Percentiles rank a stretch among this genome's conserved stretches.
These are phyloP conservation scores for Rhizopogon sp. DNA, from an alignment of 768 basidiomycete genomes.

Conservation along the genomic window DNA sequence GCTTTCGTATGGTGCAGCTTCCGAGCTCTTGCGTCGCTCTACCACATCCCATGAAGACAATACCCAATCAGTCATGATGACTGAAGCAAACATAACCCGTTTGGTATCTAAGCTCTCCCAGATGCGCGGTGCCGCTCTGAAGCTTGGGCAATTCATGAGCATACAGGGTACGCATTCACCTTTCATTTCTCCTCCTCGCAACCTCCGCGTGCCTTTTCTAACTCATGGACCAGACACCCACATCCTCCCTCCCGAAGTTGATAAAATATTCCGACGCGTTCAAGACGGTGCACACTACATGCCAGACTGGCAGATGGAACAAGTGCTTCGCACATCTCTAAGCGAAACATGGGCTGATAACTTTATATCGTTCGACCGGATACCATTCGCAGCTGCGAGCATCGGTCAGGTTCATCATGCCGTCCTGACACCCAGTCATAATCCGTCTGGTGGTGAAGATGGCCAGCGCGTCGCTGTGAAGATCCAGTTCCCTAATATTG, in stretches of 20 bases:
- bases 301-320: constrained; percentile 97
- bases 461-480: constrained; percentile 69
- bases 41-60: constrained; percentile 31
- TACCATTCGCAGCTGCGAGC: constrained; percentile 93
- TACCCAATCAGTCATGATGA: constrained; percentile 68
- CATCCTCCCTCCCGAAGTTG: constrained; percentile 80
- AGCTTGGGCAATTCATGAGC: constrained; percentile 95
- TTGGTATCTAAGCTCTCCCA: constrained; percentile 89
- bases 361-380: constrained; percentile 73
- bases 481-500: constrained; percentile 93
- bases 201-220: background rate
- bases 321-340: constrained; percentile 73
- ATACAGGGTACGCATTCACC: constrained; percentile 65
- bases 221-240: constrained; percentile 63
- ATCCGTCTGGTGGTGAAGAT: constrained; percentile 52
- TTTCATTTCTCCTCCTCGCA: too few relatives aligned
- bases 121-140: constrained; percentile 96
- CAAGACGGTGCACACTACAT: constrained; percentile 98
- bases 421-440: constrained; percentile 45
- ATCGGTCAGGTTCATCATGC: constrained; percentile 91
- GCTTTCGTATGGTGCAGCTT: constrained; percentile 82
- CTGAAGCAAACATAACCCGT: constrained; percentile 84
- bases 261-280: constrained; percentile 83
- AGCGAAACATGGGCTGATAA: constrained; percentile 68
- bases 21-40: constrained; percentile 76